Base-by-base conservation (phyloP, 139 green algal genomes). In the Chlamydomonas schloesseri region DNA sequence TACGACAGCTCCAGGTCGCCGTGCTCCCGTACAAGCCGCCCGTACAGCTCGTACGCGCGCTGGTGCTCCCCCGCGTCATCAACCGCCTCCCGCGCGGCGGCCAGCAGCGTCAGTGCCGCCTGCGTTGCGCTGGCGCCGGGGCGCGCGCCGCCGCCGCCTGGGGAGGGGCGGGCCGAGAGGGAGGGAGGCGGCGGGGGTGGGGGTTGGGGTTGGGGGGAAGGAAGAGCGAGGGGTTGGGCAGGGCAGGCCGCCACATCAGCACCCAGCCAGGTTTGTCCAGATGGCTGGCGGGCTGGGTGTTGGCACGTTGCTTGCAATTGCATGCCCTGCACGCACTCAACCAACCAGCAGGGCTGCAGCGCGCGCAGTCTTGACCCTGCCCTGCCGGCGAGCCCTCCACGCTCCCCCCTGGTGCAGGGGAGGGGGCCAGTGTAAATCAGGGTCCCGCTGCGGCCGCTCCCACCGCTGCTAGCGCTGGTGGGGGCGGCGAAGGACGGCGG, bases 1-100 rank as follows among this genome's bases (percentile, higher is more conserved):
- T 96, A 90, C 1, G 89, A 50, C 20, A 96, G 81, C 8, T 91
- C 93, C 17, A 96, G 81, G 60, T 95, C 92, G 36, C 88, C 70
- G 80, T 91, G 93, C 14, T 80, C 65, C 15, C 86, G 34, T 17
- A 91, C 83, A 37, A 94, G 68, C n/a, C 58, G 26, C 34, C 10
- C 20, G 46, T 89, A 91, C 68, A 73, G 67, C 20, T 58, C 47
- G 31, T 71, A 53, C 0, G 80, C 67, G 64, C 34, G 77, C 26
- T 84, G 42, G 29, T 84, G 77, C 64, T 53, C 29, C 29, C 77
- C 77, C 1, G 26, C 37, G 62, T n/a, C n/a, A n/a, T 84, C 77
- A 29, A 74, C 64, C 64, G 77, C 77, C 42, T 84, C 77, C 77
- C 77, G 28, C 6, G 77, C 77, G 0, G 64, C 33, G 21, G 26